Evolutionary conservation across 805 yeast species (phyloP), one percentile per base, ranked within the genome.

Genomic region (Metschnikowia chrysomelidarum): DNA sequence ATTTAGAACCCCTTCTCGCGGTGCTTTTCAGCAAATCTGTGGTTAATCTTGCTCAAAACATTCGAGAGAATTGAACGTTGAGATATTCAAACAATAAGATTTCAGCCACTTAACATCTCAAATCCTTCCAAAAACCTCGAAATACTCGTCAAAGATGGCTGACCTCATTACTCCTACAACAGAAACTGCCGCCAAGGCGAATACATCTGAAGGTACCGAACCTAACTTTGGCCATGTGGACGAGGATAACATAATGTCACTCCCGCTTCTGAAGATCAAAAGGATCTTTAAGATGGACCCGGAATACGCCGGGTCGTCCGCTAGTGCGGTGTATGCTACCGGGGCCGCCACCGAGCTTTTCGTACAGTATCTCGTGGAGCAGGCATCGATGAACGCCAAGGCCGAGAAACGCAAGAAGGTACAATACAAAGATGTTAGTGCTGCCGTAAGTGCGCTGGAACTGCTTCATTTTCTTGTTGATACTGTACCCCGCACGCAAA

Each of bases 301-400:
- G 11, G 88, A 80, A 24, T 82, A 81, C 46, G 59, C 70, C 5
- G 74, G 80, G 2, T 78, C 86, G 2, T 76, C 87, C 2, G 81
- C 76, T 38, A 67, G 79, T 19, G 87, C 91, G 0, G 85, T 81
- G n/a, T 80, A 76, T 53, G 73, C 87, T 11, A 67, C 85, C 5
- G 87, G 86, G 2, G 70, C 82, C n/a, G 88, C 93, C 7, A 78
- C 91, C 0, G 93, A 85, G 50, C 59, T 82, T 15, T 85, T 85
- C 52, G 69, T 84, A 15, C 80, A 79, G 56, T 75, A 78, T 50
- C 68, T 84, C 41, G 72, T 85, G 1, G 87, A 80, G 52, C 86
- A 82, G 52, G 88, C 93, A 0, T 65, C 78, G 5, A 58, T 80
- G 37, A 64, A 69, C 15, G 84, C 94, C 20, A 75, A 78, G 47